phyloP scores from a whole-genome alignment of 768 basidiomycete genomes.

The Podaxis sp. region DNA sequence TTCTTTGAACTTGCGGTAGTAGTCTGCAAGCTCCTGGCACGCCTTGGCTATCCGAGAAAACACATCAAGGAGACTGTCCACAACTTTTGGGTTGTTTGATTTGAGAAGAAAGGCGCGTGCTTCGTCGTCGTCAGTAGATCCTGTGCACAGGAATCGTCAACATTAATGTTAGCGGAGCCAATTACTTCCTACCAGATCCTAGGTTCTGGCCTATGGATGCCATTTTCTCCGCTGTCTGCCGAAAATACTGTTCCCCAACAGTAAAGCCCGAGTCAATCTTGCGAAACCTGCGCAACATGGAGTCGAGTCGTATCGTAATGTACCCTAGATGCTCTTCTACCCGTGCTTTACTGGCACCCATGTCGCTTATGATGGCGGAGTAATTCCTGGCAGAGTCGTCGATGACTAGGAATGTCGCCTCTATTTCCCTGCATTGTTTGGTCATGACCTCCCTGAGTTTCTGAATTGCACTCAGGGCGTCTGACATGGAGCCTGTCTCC shows the following conservation, averaged over 20 bases:
- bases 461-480: neutral
- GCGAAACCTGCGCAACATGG: neutral
- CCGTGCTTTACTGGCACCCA: neutral
- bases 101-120: neutral
- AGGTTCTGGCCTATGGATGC: neutral
- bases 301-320: neutral
- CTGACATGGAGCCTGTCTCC: neutral
- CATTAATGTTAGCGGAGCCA: neutral
- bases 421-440: neutral
- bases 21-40: neutral
- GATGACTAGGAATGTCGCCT: neutral
- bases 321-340: neutral
- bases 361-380: neutral
- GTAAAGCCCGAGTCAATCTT: neutral
- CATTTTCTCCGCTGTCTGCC: neutral
- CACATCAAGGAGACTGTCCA: neutral
- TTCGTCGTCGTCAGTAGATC: neutral
- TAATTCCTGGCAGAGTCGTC: neutral
- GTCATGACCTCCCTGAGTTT: neutral
- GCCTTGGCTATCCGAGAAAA: neutral
- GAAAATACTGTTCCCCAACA: neutral
- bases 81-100: neutral
- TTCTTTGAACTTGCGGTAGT: neutral
- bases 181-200: neutral
- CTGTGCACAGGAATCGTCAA: neutral